Base-by-base conservation (phyloP, 176 grass and related monocot genomes). In the Aegilops tauschii region DNA sequence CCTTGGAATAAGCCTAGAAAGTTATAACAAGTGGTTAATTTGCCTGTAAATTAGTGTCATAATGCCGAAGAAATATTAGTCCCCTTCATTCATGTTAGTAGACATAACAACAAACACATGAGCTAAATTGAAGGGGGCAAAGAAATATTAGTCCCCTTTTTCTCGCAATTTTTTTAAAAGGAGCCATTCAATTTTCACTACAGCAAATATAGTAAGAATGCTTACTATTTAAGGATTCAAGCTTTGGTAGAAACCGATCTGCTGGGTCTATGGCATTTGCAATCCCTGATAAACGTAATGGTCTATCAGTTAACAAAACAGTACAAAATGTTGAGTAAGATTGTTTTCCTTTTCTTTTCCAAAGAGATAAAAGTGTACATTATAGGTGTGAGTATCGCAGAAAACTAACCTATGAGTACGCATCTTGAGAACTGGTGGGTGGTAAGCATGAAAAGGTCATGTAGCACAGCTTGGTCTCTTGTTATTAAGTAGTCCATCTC, bases 401-500 rank as follows among this genome's bases (percentile, higher is more conserved):
- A 74, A 77, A 72, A 12, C 18, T 5, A 81, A 98, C 97, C 94
- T 92, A 98, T 92, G 17, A 98, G 76, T 91, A 98, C 87, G 80
- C 86, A 98, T 90, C 82, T 88, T 12, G 94, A 94, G 80, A 90
- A 98, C 59, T 85, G 88, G 76, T 84, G 89, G 30, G 93, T 93
- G 0, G 90, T 96, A 44, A 98, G 97, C 90, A 96, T 98, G 76
- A 98, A 96, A 88, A 96, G 92, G 90, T 98, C 88, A 90, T 98
- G 97, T 69, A 98, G 87, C 56, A 98, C 92, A 36, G 85, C 89
- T 5, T 83, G 75, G 58, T 98, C 97, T 82, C 89, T 94, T 74
- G 94, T 98, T 85, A 98, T 91, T 45, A 96, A 90, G 62, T 94
- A 98, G 80, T 98, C 92, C 88, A 98, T 96, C 90, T 98, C 97